Percentiles rank a stretch among this genome's conserved stretches.
Conservation (phyloP, 345 rosid species). For the Garcia nutans region DNA sequence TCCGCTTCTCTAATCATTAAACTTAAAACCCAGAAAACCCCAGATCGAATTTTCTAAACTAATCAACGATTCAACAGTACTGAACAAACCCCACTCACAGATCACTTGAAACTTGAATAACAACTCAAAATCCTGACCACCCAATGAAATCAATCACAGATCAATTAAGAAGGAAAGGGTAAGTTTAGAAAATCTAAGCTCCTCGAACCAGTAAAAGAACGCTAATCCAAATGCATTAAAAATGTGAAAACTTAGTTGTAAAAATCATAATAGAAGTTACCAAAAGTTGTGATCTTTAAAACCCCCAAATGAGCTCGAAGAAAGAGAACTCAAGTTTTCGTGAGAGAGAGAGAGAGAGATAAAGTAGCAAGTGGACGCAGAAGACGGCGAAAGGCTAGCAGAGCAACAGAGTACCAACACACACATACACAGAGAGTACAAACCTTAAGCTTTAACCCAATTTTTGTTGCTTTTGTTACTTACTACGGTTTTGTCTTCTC, state of each 20-base stretch:
- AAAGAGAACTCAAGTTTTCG: conserved; percentile 15
- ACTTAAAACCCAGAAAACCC: conserved; percentile 22
- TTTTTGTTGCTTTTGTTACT: conserved; percentile 1
- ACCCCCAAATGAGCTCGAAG: conserved; percentile 11
- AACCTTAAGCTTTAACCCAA: neutral
- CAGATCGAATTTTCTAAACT: conserved; percentile 18
- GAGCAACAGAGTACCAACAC: conserved; percentile 18
- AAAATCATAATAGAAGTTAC: conserved; percentile 8
- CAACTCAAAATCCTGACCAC: conserved; percentile 1
- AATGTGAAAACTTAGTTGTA: conserved; percentile 10
- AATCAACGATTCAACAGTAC: neutral
- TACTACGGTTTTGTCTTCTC: neutral
- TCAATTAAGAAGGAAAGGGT: conserved; percentile 3
- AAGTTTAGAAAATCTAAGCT: conserved; percentile 19
- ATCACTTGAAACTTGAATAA: neutral
- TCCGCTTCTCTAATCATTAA: conserved; percentile 24
- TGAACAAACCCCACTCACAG: neutral
- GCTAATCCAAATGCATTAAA: conserved; percentile 18
- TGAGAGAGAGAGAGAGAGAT: neutral
- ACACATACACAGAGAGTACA: neutral
- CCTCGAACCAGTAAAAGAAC: conserved; percentile 5
- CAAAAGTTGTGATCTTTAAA: conserved; percentile 14
- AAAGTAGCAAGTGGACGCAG: conserved; percentile 23
- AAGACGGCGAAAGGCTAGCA: conserved; percentile 29
- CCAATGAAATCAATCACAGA: neutral